Percentiles rank a stretch among this genome's conserved stretches.
phyloP scores from a whole-genome alignment of 257 asterid genomes.

The Penstemon eatonii region DNA sequence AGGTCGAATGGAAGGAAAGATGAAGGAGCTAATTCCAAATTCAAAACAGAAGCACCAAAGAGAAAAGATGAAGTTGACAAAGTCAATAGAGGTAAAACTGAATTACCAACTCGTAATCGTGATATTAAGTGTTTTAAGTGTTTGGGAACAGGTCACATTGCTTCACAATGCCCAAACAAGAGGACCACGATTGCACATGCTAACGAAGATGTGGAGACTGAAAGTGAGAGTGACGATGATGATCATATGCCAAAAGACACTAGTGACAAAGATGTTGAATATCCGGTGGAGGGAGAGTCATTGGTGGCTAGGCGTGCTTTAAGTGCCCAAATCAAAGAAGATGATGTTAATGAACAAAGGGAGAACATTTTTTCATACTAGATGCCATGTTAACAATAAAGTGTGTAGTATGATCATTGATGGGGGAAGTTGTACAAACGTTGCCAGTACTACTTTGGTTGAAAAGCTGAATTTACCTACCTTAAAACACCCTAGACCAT shows the following conservation, averaged over 20 bases:
- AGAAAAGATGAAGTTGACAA: no score
- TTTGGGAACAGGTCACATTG: not conserved
- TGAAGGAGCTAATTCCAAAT: no score
- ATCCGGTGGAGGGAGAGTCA: not conserved
- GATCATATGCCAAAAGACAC: not conserved
- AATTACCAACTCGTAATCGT: not conserved
- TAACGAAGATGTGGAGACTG: not conserved
- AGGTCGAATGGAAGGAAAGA: no score
- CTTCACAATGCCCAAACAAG: not conserved
- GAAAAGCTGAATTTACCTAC: not conserved
- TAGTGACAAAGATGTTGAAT: not conserved
- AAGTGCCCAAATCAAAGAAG: no score
- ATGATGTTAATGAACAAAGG: no score
- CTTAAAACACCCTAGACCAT: no score
- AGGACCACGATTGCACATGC: no score
- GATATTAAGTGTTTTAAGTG: not conserved
- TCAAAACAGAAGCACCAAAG: no score
- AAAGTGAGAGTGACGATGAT: not conserved
- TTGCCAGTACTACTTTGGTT: not conserved
- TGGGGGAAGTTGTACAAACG: not conserved
- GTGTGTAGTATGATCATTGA: not conserved
- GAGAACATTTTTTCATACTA: no score
- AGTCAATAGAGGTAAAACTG: not conserved
- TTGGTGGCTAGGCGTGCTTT: no score
- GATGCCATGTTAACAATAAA: not conserved